Evolutionary conservation across 2,329 filamentous ascomycete genomes (phyloP).

Genomic region (Acrocalymma vagum): DNA sequence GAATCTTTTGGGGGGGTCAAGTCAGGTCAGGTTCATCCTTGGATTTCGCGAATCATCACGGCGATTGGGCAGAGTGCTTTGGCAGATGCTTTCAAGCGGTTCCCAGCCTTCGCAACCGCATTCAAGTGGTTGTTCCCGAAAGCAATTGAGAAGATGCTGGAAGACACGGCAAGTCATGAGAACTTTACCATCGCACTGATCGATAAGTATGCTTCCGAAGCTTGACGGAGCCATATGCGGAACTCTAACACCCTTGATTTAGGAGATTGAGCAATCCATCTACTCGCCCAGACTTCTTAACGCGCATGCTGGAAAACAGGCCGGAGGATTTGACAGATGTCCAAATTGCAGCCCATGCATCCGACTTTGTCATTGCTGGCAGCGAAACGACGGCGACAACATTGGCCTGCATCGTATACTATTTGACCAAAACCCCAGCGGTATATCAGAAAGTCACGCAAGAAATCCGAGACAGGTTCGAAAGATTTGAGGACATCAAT

Average conservation of each 20-base stretch:
- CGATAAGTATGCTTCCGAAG: not conserved
- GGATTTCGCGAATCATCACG: constrained; percentile 32
- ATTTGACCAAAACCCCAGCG: constrained; percentile 23
- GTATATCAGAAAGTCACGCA: constrained; percentile 16
- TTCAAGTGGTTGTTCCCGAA: constrained; percentile 10
- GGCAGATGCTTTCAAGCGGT: constrained; percentile 30
- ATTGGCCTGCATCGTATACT: constrained; percentile 38
- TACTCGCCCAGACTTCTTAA: constrained; percentile 23
- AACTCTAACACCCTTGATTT: not conserved
- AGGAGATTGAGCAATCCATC: not conserved
- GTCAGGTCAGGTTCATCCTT: constrained; percentile 34
- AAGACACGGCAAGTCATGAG: not conserved
- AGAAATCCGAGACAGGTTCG: constrained; percentile 26
- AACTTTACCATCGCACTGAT: constrained; percentile 3
- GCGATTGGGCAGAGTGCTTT: constrained; percentile 20
- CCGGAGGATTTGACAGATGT: constrained; percentile 11
- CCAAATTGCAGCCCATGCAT: constrained; percentile 13
- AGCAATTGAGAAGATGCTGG: constrained; percentile 7
- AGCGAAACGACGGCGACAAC: constrained; percentile 50
- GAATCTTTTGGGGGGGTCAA: constrained; percentile 45
- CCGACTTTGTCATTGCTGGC: constrained; percentile 34
- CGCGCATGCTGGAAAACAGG: constrained; percentile 1
- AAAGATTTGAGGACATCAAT: constrained; percentile 24
- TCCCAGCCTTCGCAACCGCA: constrained; percentile 11
- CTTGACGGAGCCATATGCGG: not conserved